These are phyloP conservation scores for Penicillium sclerotiorum DNA, from an alignment of 2,329 filamentous ascomycete genomes.

Conservation along the genomic window DNA sequence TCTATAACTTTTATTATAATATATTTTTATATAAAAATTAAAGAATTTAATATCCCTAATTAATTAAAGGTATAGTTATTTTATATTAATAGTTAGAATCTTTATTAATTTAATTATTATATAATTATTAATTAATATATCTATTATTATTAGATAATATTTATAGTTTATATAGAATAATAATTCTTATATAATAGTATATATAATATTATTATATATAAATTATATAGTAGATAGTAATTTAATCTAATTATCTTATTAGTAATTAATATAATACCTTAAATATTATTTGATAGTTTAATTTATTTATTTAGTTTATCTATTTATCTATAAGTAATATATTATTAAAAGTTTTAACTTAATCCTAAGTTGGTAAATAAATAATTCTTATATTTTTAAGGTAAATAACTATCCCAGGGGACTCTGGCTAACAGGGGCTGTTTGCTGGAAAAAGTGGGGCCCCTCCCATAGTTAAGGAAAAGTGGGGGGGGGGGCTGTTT, in stretches of 20 bases:
- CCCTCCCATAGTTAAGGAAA: too few species aligned
- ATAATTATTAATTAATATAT: too few species aligned
- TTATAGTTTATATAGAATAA: neutral
- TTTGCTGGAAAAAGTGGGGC: too few species aligned
- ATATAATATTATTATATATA: conserved; percentile 2
- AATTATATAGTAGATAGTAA: neutral
- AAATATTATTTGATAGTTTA: too few species aligned
- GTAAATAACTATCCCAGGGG: conserved; percentile 1
- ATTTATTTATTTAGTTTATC: too few species aligned
- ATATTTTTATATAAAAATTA: neutral
- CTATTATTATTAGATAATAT: too few species aligned
- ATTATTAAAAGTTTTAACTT: neutral
- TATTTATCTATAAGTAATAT: neutral
- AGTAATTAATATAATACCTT: too few species aligned
- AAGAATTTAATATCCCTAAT: conserved; percentile 1
- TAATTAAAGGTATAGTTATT: too few species aligned
- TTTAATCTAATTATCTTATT: conserved; percentile 1
- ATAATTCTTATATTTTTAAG: neutral
- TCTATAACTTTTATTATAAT: neutral
- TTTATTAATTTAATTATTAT: too few species aligned
- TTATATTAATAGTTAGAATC: too few species aligned
- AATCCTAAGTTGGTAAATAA: neutral
- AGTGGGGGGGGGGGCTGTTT: too few species aligned
- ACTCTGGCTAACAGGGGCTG: too few species aligned
- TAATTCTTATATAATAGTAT: neutral